Evolutionary conservation across 2,329 filamentous ascomycete species (phyloP), one percentile per base, ranked within the genome.

Genomic region (Trichoderma aggressivum): DNA sequence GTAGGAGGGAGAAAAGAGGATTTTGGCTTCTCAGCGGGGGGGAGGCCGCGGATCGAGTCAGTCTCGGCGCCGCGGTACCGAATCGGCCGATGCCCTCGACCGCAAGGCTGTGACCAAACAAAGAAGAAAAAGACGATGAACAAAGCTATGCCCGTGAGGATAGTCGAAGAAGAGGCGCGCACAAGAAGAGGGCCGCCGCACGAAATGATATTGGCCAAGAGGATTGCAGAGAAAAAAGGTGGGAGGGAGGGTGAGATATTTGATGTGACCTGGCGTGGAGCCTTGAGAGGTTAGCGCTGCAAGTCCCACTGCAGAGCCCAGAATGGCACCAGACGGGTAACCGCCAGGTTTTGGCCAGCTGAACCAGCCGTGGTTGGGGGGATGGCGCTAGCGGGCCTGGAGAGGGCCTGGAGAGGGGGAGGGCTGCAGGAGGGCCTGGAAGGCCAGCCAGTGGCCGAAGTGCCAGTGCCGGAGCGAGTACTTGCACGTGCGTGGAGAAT

Each of bases 171-270:
- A 24, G 53, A 58, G 16, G 14, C 36, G 63, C 50, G 36, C 21
- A n/a, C 32, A 58, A 47, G 59, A 43, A n/a, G 21, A 39, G 24
- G n/a, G 24, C 63, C n/a, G 32, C 50, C 50, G 63, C 63, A 56
- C 50, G 39, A 30, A 28, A 66, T 30, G 55, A 60, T 34, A 47
- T 59, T n/a, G 56, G 26, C 26, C 39, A 67, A 59, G 64, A 59
- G 34, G 60, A 47, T 28, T 59, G 14, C 8, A 34, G 16, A 59
- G 53, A 34, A 34, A 60, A 68, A 36, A 68, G 55, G 65, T 68
- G 65, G 65, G 65, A 68, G 65, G 65, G 53, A 59, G 65, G 55
- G 53, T 60, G 56, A 70, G 63, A 66, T 66, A 66, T 66, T 66
- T 66, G 63, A 66, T 66, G 63, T 66, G 63, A 66, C 65, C 36